Conservation (phyloP, 768 basidiomycete species). For the Rhizopogon rudus region DNA sequence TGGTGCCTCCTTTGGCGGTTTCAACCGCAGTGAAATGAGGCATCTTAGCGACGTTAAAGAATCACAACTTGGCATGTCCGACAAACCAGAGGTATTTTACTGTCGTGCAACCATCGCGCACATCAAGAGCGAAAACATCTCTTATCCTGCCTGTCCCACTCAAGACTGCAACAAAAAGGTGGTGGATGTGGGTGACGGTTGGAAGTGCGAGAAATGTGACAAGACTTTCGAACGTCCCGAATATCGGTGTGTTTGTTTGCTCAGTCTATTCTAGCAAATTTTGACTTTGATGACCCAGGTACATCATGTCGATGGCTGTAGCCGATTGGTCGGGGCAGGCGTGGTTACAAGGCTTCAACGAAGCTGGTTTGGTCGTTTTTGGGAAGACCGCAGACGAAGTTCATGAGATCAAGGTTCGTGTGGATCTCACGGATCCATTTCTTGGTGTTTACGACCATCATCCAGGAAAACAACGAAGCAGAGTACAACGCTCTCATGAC, state of each 20-base stretch:
- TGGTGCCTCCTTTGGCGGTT: slow-evolving; percentile 35
- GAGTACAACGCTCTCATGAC: slow-evolving; percentile 57
- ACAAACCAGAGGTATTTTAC: slow-evolving; percentile 78
- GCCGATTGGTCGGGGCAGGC: slow-evolving; percentile 87
- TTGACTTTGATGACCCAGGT: slow-evolving; percentile 35
- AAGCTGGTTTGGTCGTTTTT: slow-evolving; percentile 74
- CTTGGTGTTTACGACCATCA: not conserved
- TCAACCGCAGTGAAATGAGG: slow-evolving; percentile 71
- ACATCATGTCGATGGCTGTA: slow-evolving; percentile 80
- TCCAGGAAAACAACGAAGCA: slow-evolving; percentile 54
- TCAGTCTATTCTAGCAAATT: not conserved
- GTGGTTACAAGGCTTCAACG: slow-evolving; percentile 96
- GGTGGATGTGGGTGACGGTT: slow-evolving; percentile 56
- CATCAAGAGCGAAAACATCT: slow-evolving; percentile 75
- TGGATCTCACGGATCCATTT: not conserved
- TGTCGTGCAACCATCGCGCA: slow-evolving; percentile 82
- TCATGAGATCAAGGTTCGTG: slow-evolving; percentile 58
- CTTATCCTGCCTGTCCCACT: slow-evolving; percentile 85
- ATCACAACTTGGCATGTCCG: slow-evolving; percentile 65
- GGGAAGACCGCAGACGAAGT: slow-evolving; percentile 78
- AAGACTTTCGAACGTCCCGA: slow-evolving; percentile 65
- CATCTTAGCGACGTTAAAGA: slow-evolving; percentile 77
- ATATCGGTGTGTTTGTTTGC: slow-evolving; percentile 56
- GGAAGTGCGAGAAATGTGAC: slow-evolving; percentile 94
- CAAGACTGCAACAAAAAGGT: slow-evolving; percentile 90